Evolutionary conservation across 2,329 filamentous ascomycete genomes (phyloP).

Genomic region (Cercospora canescens): DNA sequence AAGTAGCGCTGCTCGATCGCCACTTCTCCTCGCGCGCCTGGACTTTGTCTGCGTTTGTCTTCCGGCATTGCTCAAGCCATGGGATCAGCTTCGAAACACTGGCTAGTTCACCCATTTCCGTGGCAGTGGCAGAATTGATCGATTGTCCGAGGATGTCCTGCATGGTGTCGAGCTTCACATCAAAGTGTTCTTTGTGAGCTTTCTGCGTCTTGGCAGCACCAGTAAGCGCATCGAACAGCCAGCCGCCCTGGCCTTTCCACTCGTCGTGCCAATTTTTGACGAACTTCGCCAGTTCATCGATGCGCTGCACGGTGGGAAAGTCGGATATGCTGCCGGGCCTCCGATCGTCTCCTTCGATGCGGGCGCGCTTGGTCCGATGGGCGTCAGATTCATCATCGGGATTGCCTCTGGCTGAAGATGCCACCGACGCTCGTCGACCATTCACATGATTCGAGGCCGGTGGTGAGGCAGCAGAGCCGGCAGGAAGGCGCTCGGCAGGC

Average conservation of each 20-base stretch:
- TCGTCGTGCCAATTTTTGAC: constrained; percentile 29
- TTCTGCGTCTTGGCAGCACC: constrained; percentile 17
- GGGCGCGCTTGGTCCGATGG: constrained; percentile 22
- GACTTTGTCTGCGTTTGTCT: constrained; percentile 36
- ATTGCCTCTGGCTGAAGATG: background rate
- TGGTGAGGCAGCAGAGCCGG: constrained; percentile 14
- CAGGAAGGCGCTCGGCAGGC: constrained; percentile 7
- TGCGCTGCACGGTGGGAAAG: constrained; percentile 13
- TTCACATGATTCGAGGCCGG: constrained; percentile 1
- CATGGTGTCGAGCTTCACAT: constrained; percentile 24
- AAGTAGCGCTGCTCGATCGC: constrained; percentile 42
- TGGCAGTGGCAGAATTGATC: constrained; percentile 29
- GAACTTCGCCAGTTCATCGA: constrained; percentile 18
- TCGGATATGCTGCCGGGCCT: constrained; percentile 18
- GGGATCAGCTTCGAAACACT: constrained; percentile 39
- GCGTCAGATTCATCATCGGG: constrained; percentile 13
- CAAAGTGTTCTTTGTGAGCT: constrained; percentile 14
- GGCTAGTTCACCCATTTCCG: constrained; percentile 28
- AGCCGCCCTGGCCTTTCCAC: constrained; percentile 33
- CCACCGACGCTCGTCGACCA: background rate
- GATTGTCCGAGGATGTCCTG: constrained; percentile 31
- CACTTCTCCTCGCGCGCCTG: constrained; percentile 42
- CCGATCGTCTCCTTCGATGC: constrained; percentile 14
- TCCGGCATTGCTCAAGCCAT: constrained; percentile 43
- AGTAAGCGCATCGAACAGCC: constrained; percentile 32